Evolutionary conservation across 345 rosid species (phyloP), one percentile per base, ranked within the genome.

Genomic region (Pistacia integerrima): DNA sequence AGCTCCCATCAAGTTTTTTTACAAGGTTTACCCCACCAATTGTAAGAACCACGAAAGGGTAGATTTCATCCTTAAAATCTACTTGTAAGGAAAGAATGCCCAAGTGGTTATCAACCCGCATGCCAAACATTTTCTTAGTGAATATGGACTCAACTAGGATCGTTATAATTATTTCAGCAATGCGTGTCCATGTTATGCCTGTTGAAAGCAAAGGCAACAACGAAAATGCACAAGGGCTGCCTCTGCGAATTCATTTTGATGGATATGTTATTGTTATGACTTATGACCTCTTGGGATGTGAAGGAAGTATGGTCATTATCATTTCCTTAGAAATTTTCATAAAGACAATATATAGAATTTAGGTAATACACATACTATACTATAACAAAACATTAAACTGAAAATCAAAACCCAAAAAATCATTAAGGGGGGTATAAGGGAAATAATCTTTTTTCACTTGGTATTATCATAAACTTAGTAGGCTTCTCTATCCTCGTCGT

Each of bases 401-500:
- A 46, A 69, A 82, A 77, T 67, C 76, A 74, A 75, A 79, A 65
- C 49, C 66, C 67, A 75, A 84, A 84, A 82, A 81, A 70, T 82
- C 84, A 82, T 56, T 17, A 59, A 63, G 69, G 79, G 41, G 41
- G 65, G 76, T 66, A 78, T 75, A 36, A 52, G 63, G 64, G 59
- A 76, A 72, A 72, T 79, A 78, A 79, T 81, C 72, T 78, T 74
- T 57, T 70, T 63, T 81, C 9, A 25, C 75, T 75, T 65, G 63
- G 77, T 41, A 64, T 77, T 63, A 67, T 79, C 58, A 79, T 78
- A 36, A 74, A 69, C 55, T 38, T 80, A 75, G 72, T 84, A 79
- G 72, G 76, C 81, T 78, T 88, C 90, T 75, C 81, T 88, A 1
- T 84, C 92, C 59, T 88, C 91, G 11, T 87, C 94, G 48, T 91